Conservation (phyloP, 345 rosid genomes). For the Ricinus communis region DNA sequence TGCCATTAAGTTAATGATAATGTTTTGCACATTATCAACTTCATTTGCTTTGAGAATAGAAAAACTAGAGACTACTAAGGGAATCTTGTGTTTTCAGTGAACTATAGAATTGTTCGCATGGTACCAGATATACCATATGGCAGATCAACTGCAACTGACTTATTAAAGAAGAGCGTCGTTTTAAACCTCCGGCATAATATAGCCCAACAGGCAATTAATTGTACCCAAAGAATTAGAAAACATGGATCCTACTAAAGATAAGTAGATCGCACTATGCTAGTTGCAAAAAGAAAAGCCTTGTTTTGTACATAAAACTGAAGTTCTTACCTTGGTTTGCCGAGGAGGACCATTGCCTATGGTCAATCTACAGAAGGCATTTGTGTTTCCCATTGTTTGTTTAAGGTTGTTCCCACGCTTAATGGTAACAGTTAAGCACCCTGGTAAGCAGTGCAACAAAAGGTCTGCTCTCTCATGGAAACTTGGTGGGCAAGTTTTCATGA, state of each 20-base stretch:
- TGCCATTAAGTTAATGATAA: no score
- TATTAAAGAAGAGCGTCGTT: background rate
- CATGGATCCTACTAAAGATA: background rate
- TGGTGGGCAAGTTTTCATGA: slow-evolving; percentile 83
- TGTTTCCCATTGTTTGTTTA: slow-evolving; percentile 74
- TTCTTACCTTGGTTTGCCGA: slow-evolving; percentile 75
- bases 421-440: slow-evolving; percentile 80
- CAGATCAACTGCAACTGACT: background rate
- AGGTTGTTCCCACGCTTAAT: slow-evolving; percentile 79
- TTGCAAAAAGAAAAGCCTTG: background rate
- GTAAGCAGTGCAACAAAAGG: slow-evolving; percentile 80
- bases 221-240: background rate
- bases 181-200: no score
- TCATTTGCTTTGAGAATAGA: background rate
- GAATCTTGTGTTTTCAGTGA: background rate
- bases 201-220: background rate
- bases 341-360: slow-evolving; percentile 85
- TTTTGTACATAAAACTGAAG: background rate
- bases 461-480: slow-evolving; percentile 86
- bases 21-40: no score
- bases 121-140: background rate
- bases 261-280: background rate
- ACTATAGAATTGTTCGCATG: background rate
- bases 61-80: background rate
- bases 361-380: slow-evolving; percentile 80